Evolutionary conservation across 192 early-diverging fungal genomes (phyloP).

Genomic region (Linnemannia hyalina): DNA sequence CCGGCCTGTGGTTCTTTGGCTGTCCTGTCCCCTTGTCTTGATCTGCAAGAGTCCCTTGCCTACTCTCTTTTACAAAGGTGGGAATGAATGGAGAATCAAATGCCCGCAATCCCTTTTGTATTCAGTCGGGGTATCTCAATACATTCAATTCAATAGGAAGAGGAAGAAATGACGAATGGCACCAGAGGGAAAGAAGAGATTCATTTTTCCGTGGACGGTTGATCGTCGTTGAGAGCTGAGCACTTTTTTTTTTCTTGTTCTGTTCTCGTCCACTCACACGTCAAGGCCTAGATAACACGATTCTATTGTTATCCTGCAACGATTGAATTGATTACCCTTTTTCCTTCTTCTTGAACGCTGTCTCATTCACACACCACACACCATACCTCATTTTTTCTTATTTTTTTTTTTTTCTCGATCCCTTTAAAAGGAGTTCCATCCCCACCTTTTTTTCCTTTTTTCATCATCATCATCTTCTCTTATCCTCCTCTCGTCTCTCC

Average conservation of each 20-base stretch:
- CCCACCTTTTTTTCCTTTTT: neutral
- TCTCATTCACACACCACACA: neutral
- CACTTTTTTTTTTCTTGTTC: neutral
- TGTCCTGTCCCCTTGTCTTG: neutral
- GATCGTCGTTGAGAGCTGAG: conserved; percentile 4
- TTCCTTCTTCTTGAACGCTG: neutral
- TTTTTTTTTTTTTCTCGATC: neutral
- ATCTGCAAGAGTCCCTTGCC: neutral
- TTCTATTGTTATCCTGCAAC: neutral
- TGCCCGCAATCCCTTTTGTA: neutral
- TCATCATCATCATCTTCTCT: neutral
- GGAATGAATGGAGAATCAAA: neutral
- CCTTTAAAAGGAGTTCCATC: conserved; percentile 8
- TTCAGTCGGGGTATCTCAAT: neutral
- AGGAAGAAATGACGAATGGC: neutral
- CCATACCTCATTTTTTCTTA: neutral
- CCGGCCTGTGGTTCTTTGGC: neutral
- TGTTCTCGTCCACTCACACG: neutral
- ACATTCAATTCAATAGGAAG: neutral
- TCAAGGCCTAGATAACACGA: too few species aligned
- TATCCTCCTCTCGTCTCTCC: neutral
- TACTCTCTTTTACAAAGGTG: neutral
- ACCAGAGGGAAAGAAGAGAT: neutral
- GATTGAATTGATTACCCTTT: conserved; percentile 6
- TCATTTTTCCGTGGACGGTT: conserved; percentile 7